Evolutionary conservation across 1,139 yeast genomes (phyloP).

Genomic region (Suhomyces panamericanus): DNA sequence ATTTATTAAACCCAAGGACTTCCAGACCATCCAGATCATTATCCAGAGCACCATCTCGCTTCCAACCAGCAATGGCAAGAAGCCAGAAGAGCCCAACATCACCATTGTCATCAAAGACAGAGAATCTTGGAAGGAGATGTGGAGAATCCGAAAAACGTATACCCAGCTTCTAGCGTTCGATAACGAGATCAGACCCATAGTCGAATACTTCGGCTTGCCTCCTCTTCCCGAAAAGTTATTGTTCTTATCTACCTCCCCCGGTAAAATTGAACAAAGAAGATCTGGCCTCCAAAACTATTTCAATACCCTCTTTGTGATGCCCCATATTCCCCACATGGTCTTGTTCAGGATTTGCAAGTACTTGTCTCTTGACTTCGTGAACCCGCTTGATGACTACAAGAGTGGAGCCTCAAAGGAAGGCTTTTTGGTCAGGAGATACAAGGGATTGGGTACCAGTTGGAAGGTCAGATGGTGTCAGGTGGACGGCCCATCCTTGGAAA

Average conservation of each 20-base stretch:
- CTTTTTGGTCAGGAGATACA: constrained; percentile 60
- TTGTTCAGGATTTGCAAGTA: constrained; percentile 60
- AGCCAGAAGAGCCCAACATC: constrained; percentile 58
- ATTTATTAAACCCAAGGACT: constrained; percentile 66
- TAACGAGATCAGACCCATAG: constrained; percentile 52
- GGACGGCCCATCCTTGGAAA: constrained; percentile 62
- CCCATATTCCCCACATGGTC: constrained; percentile 58
- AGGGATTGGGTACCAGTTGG: constrained; percentile 65
- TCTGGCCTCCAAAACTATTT: constrained; percentile 61
- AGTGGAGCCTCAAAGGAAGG: constrained; percentile 68
- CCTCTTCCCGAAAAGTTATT: constrained; percentile 55
- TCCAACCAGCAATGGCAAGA: constrained; percentile 32
- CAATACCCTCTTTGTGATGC: constrained; percentile 55
- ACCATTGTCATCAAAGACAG: constrained; percentile 63
- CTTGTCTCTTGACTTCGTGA: constrained; percentile 67
- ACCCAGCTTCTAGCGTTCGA: constrained; percentile 59
- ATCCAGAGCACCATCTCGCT: constrained; percentile 58
- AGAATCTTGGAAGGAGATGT: constrained; percentile 61
- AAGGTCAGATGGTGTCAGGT: constrained; percentile 71
- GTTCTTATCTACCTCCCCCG: constrained; percentile 61
- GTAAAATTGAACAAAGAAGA: constrained; percentile 63
- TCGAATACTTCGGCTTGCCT: constrained; percentile 63
- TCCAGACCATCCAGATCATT: constrained; percentile 59
- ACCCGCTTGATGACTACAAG: constrained; percentile 59
- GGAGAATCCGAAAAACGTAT: constrained; percentile 66